A percentile compares a stretch with the other conserved stretches of the same genome.
Evolutionary conservation across 2,329 filamentous ascomycete species (phyloP).

Genomic region (Mollisiaceae sp.): DNA sequence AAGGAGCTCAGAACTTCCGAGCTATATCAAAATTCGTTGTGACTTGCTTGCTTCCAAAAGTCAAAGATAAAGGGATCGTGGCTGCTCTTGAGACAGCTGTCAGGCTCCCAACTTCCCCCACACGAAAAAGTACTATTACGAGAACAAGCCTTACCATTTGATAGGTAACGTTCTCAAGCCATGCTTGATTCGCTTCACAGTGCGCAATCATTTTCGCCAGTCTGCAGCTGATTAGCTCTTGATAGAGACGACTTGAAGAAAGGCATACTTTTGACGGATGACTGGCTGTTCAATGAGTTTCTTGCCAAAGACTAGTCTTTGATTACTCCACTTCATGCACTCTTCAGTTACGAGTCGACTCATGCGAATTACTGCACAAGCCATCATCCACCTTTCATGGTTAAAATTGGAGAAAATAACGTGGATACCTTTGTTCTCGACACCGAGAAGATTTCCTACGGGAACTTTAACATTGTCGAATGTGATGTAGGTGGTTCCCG

Average conservation of each 20-base stretch:
- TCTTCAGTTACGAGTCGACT: slow-evolving; percentile 77
- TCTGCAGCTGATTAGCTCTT: slow-evolving; percentile 44
- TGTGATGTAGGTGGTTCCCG: slow-evolving; percentile 71
- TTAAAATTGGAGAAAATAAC: slow-evolving; percentile 90
- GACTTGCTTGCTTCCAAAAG: no score
- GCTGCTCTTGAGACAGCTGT: no score
- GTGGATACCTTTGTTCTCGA: slow-evolving; percentile 85
- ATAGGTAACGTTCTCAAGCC: slow-evolving; percentile 83
- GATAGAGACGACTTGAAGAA: background rate
- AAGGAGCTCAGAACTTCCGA: no score
- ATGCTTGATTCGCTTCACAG: slow-evolving; percentile 81
- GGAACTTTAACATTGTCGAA: slow-evolving; percentile 90
- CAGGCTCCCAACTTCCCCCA: no score
- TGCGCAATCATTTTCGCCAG: slow-evolving; percentile 87
- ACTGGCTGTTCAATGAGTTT: slow-evolving; percentile 82
- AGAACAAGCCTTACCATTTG: slow-evolving; percentile 63
- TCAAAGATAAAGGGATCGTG: no score
- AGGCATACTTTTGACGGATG: slow-evolving; percentile 74
- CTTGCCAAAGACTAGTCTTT: slow-evolving; percentile 84
- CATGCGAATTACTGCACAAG: slow-evolving; percentile 66
- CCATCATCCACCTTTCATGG: slow-evolving; percentile 83
- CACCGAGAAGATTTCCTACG: slow-evolving; percentile 75
- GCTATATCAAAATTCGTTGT: no score
- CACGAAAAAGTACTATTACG: no score
- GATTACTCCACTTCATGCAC: slow-evolving; percentile 86